Conservation (phyloP, 1,284 basidiomycete genomes). For the Fomitopsis pinicola region DNA sequence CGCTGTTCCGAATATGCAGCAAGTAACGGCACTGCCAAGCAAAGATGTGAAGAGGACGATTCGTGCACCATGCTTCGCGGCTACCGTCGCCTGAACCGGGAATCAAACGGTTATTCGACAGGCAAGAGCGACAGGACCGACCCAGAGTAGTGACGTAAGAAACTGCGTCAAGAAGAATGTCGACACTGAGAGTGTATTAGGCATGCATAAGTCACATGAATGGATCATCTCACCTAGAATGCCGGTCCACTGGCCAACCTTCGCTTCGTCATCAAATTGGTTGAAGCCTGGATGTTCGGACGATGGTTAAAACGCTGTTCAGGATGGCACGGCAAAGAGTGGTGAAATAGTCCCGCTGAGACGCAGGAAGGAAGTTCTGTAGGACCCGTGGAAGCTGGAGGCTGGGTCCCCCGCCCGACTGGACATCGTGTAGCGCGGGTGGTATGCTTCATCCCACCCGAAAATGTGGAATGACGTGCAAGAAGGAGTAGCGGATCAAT, state of each 20-base stretch:
- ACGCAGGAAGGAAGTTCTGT: too few relatives aligned
- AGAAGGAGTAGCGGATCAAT: too few relatives aligned
- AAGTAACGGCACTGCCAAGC: slow-evolving; percentile 78
- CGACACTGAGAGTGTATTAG: slow-evolving; percentile 44
- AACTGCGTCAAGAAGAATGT: slow-evolving; percentile 87
- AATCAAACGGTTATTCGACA: background rate
- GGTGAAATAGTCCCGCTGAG: background rate
- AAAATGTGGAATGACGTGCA: too few relatives aligned
- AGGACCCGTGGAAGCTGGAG: too few relatives aligned
- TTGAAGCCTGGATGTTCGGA: slow-evolving; percentile 49
- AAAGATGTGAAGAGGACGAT: slow-evolving; percentile 84
- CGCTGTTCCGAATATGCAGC: slow-evolving; percentile 83
- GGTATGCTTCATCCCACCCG: too few relatives aligned
- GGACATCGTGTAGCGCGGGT: too few relatives aligned
- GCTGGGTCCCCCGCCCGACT: too few relatives aligned
- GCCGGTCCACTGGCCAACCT: slow-evolving; percentile 84
- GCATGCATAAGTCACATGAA: background rate
- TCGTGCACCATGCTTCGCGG: slow-evolving; percentile 86
- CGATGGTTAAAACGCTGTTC: background rate
- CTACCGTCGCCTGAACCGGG: slow-evolving; percentile 74
- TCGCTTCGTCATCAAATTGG: slow-evolving; percentile 62
- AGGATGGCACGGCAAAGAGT: background rate
- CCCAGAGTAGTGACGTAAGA: slow-evolving; percentile 89
- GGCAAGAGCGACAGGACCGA: slow-evolving; percentile 24
- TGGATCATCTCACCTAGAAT: slow-evolving; percentile 52